Evolutionary conservation across 2,329 filamentous ascomycete species (phyloP), one percentile per base, ranked within the genome.

Genomic region (Fusarium nurragi): DNA sequence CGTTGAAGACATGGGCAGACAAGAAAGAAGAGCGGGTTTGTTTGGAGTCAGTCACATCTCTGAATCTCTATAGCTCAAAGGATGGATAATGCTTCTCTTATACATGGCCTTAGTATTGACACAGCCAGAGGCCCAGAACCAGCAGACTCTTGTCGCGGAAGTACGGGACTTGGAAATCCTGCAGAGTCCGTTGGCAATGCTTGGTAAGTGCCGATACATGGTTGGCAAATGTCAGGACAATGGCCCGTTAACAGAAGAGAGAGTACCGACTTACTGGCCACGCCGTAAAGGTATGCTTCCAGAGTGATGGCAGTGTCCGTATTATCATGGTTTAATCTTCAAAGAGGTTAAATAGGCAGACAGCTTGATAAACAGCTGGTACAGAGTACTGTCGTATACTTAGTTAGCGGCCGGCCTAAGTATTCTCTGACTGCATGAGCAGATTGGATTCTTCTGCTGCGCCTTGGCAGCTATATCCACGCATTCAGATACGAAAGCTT

Each of bases 131-230:
- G 47, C 50, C 41, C 36, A 64, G 62, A 49, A 38, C 36, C 16
- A 38, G 22, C 45, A 50, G 22, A 47, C 55, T 57, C 55, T 63
- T 46, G 39, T 37, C 44, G 47, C 51, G 52, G 65, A 60, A 61
- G 55, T 56, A 19, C 67, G 61, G 64, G 64, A 67, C 61, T 63
- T 66, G 58, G 67, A 55, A 65, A n/a, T 36, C 30, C 58, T 57
- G 55, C 32, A 65, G 54, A 56, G 37, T 26, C 22, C 45, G 59
- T 60, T 61, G 58, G 60, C 55, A 41, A 55, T 25, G 6, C 22
- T 3, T 26, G 26, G 21, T 21, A 34, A 32, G 19, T 25, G 14
- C 16, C 26, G 13, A 18, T 13, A 12, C 14, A 25, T n/a, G 13
- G 21, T 13, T 32, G 14, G 14, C 9, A 23, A 22, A 45, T 10